These are phyloP conservation scores for Colletotrichum sublineola DNA, from an alignment of 2,329 filamentous ascomycete species.

Conservation along the genomic window DNA sequence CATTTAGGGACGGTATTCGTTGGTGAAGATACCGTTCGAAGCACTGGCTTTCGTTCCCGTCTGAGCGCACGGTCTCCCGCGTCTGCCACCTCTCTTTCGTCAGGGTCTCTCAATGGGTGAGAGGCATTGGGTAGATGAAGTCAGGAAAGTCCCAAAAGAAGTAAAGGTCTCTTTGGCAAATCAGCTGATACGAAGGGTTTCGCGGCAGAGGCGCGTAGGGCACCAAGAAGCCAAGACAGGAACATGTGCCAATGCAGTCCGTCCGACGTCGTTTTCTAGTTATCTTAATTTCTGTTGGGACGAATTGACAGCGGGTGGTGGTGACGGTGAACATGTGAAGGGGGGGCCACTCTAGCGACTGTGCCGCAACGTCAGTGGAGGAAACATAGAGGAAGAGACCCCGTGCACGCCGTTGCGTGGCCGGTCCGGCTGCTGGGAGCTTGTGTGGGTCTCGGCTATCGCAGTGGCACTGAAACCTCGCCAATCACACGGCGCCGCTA, in stretches of 20 bases:
- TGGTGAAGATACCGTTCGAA: conserved; percentile 23
- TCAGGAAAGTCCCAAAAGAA: not conserved
- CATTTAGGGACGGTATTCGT: not conserved
- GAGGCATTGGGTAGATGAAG: not conserved
- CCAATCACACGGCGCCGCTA: conserved; percentile 41
- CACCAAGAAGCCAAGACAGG: not conserved
- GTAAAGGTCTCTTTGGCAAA: not conserved
- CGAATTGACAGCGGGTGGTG: conserved; percentile 6
- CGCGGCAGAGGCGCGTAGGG: conserved; percentile 28
- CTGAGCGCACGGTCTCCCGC: not conserved
- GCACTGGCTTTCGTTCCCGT: conserved; percentile 8
- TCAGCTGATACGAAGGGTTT: conserved; percentile 4
- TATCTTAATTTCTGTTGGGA: conserved; percentile 32
- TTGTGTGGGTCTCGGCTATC: conserved; percentile 41
- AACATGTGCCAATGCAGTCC: conserved; percentile 31
- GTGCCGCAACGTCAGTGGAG: conserved; percentile 12
- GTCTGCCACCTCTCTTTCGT: not conserved
- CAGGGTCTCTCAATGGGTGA: not conserved
- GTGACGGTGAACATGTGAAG: conserved; percentile 26
- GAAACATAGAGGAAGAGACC: not conserved
- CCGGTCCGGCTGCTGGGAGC: conserved; percentile 37
- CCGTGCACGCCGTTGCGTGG: conserved; percentile 35
- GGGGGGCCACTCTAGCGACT: not conserved
- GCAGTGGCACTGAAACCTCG: conserved; percentile 39
- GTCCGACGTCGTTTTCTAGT: conserved; percentile 21